Percentiles rank a stretch among this genome's conserved stretches.
These are phyloP conservation scores for Chlamydomonas sphaeroides DNA, from an alignment of 139 green algal genomes.

Conservation along the genomic window DNA sequence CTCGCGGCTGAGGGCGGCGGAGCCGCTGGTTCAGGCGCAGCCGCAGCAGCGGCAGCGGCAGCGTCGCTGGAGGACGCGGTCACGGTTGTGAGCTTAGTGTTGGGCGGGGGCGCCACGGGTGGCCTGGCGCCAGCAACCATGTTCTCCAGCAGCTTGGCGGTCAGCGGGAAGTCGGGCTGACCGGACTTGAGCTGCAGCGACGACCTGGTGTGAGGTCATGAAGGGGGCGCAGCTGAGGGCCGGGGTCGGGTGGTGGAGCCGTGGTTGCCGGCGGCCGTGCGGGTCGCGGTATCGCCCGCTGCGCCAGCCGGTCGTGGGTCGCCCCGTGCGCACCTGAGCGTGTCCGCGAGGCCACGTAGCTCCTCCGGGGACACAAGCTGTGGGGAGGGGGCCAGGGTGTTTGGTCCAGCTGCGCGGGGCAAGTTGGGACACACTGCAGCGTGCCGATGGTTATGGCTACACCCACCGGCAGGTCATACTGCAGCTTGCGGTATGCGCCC, in stretches of 20 bases:
- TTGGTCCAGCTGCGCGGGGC: neutral
- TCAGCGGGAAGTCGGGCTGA: conserved; percentile 24
- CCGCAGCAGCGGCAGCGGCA: too few species aligned
- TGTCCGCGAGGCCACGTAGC: conserved; percentile 15
- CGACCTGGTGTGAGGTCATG: conserved; percentile 12
- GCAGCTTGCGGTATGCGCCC: conserved; percentile 23
- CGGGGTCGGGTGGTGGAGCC: too few species aligned
- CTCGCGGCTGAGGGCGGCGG: too few species aligned
- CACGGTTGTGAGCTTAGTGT: too few species aligned
- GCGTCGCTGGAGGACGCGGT: too few species aligned
- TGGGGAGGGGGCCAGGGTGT: neutral
- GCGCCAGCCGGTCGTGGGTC: too few species aligned
- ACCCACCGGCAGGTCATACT: conserved; percentile 46
- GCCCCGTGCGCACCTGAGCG: neutral
- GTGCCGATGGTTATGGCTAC: too few species aligned
- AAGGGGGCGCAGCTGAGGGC: too few species aligned
- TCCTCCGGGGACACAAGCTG: conserved; percentile 32
- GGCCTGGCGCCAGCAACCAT: conserved; percentile 27
- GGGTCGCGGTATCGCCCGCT: too few species aligned
- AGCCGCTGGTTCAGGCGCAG: too few species aligned
- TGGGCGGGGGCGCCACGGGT: neutral
- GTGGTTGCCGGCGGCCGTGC: too few species aligned
- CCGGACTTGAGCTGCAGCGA: conserved; percentile 46
- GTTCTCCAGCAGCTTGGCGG: conserved; percentile 53
- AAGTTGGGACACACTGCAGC: too few species aligned